phyloP scores from a whole-genome alignment of 2,329 filamentous ascomycete species.

The Gyromitra esculenta region DNA sequence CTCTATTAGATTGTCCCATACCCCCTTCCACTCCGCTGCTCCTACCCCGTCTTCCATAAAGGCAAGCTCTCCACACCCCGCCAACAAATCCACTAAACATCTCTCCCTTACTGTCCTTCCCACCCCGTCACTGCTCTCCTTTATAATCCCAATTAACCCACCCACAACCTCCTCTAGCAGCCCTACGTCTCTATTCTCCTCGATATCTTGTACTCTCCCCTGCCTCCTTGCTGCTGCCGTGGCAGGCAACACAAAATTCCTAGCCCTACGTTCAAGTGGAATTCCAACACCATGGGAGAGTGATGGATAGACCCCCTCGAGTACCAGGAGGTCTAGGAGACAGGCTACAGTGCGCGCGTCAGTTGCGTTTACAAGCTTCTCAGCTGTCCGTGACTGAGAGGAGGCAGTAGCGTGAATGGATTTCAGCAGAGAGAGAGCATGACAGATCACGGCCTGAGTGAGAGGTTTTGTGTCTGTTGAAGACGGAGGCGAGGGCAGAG shows the following conservation, averaged over 20 bases:
- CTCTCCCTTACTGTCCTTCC: constrained; percentile 50
- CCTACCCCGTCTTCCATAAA: constrained; percentile 51
- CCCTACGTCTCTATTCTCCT: constrained; percentile 26
- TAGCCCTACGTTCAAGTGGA: constrained; percentile 52
- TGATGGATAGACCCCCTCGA: constrained; percentile 57
- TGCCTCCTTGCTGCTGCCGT: background rate
- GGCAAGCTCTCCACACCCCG: constrained; percentile 56
- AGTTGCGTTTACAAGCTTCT: constrained; percentile 40
- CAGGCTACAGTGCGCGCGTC: constrained; percentile 55
- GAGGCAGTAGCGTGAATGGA: constrained; percentile 5
- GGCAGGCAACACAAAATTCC: constrained; percentile 37
- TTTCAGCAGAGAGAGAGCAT: constrained; percentile 42
- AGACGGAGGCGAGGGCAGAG: constrained; percentile 9
- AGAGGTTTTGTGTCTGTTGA: constrained; percentile 27
- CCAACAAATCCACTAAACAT: constrained; percentile 56
- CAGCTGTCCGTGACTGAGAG: background rate
- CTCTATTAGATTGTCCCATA: constrained; percentile 53
- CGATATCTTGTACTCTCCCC: constrained; percentile 21
- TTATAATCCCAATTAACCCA: constrained; percentile 19
- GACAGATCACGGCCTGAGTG: constrained; percentile 28
- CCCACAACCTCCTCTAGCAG: constrained; percentile 29
- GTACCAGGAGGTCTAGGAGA: constrained; percentile 56
- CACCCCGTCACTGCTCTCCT: constrained; percentile 5
- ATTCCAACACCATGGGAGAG: constrained; percentile 55
- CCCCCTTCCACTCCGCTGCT: constrained; percentile 48